Evolutionary conservation across 148 eudicot species (phyloP).

Genomic region (Spergularia bocconei): DNA sequence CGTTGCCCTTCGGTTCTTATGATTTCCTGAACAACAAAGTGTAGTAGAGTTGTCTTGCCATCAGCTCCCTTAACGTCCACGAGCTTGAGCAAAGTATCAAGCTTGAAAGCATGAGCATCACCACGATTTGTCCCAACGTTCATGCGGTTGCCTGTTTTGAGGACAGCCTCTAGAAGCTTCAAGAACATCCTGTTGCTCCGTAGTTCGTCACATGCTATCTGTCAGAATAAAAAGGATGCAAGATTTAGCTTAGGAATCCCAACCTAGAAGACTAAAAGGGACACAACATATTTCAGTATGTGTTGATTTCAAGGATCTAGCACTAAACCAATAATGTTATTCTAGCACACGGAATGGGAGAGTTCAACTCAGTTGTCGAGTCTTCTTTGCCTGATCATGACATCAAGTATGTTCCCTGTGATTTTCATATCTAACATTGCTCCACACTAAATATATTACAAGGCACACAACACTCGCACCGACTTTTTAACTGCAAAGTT

Average conservation of each 20-base stretch:
- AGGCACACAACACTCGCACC: too few relatives aligned
- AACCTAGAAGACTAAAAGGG: background rate
- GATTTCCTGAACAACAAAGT: conserved; percentile 95
- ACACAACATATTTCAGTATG: background rate
- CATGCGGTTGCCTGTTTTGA: conserved; percentile 97
- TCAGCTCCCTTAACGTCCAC: conserved; percentile 91
- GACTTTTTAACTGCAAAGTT: too few relatives aligned
- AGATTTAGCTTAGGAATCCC: too few relatives aligned
- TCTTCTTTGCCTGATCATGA: too few relatives aligned
- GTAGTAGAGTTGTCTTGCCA: conserved; percentile 91
- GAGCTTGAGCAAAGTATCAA: conserved; percentile 90
- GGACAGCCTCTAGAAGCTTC: conserved; percentile 91
- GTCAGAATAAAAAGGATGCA: conserved; percentile 19
- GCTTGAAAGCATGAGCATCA: conserved; percentile 96
- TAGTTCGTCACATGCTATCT: conserved; percentile 95
- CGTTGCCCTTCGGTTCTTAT: conserved; percentile 81
- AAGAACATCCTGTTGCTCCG: conserved; percentile 87
- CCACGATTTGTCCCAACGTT: conserved; percentile 94
- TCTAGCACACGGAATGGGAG: too few relatives aligned
- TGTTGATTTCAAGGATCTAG: too few relatives aligned
- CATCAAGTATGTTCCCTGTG: too few relatives aligned
- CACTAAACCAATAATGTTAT: too few relatives aligned
- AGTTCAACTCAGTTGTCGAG: too few relatives aligned
- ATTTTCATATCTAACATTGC: too few relatives aligned
- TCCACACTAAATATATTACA: too few relatives aligned